Conservation (phyloP, 1,284 basidiomycete genomes). For the Pulchroboletus neoregius region DNA sequence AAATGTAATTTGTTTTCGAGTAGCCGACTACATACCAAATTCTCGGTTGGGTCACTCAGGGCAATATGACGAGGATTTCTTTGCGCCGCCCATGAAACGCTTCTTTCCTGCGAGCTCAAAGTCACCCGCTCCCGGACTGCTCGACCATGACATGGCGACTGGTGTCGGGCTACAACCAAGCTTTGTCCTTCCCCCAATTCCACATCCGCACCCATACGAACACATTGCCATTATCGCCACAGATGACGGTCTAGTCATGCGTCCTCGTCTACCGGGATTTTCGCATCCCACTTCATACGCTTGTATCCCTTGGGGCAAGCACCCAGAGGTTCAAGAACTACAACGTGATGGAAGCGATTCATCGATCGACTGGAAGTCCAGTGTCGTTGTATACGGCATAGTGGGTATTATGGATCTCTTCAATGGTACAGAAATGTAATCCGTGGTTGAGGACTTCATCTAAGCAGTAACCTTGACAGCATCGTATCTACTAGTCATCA, state of each 20-base stretch:
- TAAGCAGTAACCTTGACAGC: constrained; percentile 40
- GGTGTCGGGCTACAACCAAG: constrained; percentile 51
- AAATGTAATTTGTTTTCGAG: constrained; percentile 16
- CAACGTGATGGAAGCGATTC: constrained; percentile 30
- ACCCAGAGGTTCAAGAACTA: constrained; percentile 52
- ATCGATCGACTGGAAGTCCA: constrained; percentile 49
- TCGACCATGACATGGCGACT: constrained; percentile 17
- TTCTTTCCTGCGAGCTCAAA: constrained; percentile 14
- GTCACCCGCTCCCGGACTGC: neutral
- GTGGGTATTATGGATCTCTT: constrained; percentile 67
- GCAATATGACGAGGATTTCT: neutral
- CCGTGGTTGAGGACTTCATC: constrained; percentile 1
- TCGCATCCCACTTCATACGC: constrained; percentile 43
- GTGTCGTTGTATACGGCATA: constrained; percentile 65
- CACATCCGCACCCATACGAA: constrained; percentile 69
- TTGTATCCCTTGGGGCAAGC: constrained; percentile 60
- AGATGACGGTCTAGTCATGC: constrained; percentile 57
- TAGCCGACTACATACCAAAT: neutral
- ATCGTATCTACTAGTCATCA: constrained; percentile 69
- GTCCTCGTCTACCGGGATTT: constrained; percentile 46
- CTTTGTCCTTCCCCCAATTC: constrained; percentile 59
- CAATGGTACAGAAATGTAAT: constrained; percentile 43
- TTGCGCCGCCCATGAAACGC: constrained; percentile 26
- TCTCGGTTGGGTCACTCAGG: neutral
- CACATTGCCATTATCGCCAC: constrained; percentile 58